phyloP scores from a whole-genome alignment of 1,139 yeast species.

The Taphrina pruni region DNA sequence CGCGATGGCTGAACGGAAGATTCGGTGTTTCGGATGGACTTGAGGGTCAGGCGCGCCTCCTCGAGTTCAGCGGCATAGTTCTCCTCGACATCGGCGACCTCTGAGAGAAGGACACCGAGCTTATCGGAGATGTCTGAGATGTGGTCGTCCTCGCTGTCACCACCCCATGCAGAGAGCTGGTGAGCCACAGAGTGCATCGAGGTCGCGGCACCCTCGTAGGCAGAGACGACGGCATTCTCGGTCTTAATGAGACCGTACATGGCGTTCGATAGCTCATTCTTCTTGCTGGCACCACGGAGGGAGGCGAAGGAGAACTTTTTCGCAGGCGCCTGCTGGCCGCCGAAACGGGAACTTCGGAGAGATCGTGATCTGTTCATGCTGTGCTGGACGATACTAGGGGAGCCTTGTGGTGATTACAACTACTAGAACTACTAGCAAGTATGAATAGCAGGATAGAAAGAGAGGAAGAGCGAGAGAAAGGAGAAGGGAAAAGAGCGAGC shows the following conservation, averaged over 20 bases:
- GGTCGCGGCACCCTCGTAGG: conserved; percentile 75
- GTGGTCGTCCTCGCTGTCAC: conserved; percentile 74
- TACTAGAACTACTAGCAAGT: background rate
- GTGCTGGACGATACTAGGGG: background rate
- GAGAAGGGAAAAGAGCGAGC: background rate
- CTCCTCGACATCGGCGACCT: conserved; percentile 85
- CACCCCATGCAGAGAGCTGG: conserved; percentile 83
- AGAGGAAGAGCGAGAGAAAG: background rate
- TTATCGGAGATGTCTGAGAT: conserved; percentile 85
- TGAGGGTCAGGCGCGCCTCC: conserved; percentile 81
- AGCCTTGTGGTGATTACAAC: no score
- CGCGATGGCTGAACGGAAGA: conserved; percentile 86
- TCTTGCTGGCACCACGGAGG: conserved; percentile 33
- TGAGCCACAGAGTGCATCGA: conserved; percentile 84
- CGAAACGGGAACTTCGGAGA: conserved; percentile 35
- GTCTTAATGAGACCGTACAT: conserved; percentile 65
- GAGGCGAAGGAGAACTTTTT: conserved; percentile 38
- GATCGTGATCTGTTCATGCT: conserved; percentile 39
- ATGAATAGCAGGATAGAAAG: background rate
- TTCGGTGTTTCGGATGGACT: conserved; percentile 81
- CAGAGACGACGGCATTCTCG: conserved; percentile 81
- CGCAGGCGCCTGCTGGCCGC: conserved; percentile 24
- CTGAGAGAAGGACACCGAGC: conserved; percentile 79
- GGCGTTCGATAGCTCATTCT: conserved; percentile 37
- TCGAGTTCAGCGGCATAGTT: conserved; percentile 86